Evolutionary conservation across 345 rosid species (phyloP).

Genomic region (Rhizophora apiculata): DNA sequence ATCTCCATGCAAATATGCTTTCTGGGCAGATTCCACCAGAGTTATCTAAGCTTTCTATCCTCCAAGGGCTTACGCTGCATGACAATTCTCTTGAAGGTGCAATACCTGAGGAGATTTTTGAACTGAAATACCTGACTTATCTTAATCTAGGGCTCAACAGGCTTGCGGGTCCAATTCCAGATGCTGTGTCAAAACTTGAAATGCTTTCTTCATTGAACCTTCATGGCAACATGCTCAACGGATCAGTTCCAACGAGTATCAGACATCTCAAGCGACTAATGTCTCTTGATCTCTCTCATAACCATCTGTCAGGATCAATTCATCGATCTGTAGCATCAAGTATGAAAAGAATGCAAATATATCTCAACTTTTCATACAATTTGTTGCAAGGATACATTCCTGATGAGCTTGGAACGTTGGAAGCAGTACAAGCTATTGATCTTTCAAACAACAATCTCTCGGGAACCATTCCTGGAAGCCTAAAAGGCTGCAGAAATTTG

Average conservation of each 20-base stretch:
- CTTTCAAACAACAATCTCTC: constrained; percentile 64
- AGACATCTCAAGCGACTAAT: constrained; percentile 39
- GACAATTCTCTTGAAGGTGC: constrained; percentile 52
- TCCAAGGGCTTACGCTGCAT: constrained; percentile 60
- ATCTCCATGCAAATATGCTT: constrained; percentile 50
- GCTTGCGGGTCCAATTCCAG: constrained; percentile 56
- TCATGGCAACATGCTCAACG: constrained; percentile 58
- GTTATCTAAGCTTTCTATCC: constrained; percentile 53
- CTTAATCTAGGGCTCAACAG: constrained; percentile 55
- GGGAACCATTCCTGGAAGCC: constrained; percentile 57
- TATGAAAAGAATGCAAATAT: constrained; percentile 50
- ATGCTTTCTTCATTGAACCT: constrained; percentile 54
- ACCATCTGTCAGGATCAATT: constrained; percentile 59
- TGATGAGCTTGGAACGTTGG: constrained; percentile 61
- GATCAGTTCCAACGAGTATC: constrained; percentile 64
- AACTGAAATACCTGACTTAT: constrained; percentile 49
- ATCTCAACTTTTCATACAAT: constrained; percentile 70
- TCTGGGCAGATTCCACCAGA: constrained; percentile 59
- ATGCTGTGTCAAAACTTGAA: constrained; percentile 49
- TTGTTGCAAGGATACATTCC: constrained; percentile 58
- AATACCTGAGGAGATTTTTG: constrained; percentile 52
- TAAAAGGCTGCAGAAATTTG: constrained; percentile 62
- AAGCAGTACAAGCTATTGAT: constrained; percentile 73
- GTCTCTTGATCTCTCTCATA: constrained; percentile 65
- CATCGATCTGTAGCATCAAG: constrained; percentile 40